These are phyloP conservation scores for Tuber melanosporum DNA, from an alignment of 495 filamentous ascomycete species.

Conservation along the genomic window DNA sequence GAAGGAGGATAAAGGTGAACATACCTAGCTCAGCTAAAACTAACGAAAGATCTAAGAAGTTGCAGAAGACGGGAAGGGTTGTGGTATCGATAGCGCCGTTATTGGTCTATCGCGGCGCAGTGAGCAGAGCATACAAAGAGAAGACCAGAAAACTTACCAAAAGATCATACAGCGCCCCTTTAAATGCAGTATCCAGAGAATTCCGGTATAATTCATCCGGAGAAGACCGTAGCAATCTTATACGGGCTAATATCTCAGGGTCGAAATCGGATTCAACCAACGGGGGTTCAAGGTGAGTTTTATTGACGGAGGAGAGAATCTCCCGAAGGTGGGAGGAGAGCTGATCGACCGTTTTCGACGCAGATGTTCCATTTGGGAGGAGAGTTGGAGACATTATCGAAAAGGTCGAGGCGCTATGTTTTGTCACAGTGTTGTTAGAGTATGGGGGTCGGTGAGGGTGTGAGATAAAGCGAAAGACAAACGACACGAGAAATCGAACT, in stretches of 20 bases:
- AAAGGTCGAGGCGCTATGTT: not conserved
- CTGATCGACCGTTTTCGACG: conserved; percentile 17
- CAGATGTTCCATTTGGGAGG: conserved; percentile 15
- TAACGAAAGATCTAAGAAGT: conserved; percentile 81
- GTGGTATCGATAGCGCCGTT: conserved; percentile 47
- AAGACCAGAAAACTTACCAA: conserved; percentile 29
- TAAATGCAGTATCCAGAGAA: conserved; percentile 36
- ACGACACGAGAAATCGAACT: not conserved
- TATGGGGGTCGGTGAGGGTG: not conserved
- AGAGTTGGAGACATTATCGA: conserved; percentile 22
- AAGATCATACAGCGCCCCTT: conserved; percentile 39
- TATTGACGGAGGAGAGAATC: conserved; percentile 29
- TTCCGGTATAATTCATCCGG: conserved; percentile 37
- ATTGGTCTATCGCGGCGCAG: conserved; percentile 28
- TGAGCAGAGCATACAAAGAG: conserved; percentile 3
- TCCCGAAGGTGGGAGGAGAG: conserved; percentile 25
- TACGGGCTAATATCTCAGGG: conserved; percentile 44
- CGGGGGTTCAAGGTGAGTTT: conserved; percentile 60
- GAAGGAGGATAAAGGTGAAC: conserved; percentile 26
- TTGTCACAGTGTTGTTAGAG: not conserved
- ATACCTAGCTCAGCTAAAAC: conserved; percentile 73
- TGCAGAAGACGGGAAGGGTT: conserved; percentile 76
- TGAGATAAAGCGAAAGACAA: not conserved
- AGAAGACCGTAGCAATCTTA: conserved; percentile 40
- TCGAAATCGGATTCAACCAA: conserved; percentile 59